Evolutionary conservation across 1,284 basidiomycete genomes (phyloP).

Genomic region (Sporisorium sorghi): DNA sequence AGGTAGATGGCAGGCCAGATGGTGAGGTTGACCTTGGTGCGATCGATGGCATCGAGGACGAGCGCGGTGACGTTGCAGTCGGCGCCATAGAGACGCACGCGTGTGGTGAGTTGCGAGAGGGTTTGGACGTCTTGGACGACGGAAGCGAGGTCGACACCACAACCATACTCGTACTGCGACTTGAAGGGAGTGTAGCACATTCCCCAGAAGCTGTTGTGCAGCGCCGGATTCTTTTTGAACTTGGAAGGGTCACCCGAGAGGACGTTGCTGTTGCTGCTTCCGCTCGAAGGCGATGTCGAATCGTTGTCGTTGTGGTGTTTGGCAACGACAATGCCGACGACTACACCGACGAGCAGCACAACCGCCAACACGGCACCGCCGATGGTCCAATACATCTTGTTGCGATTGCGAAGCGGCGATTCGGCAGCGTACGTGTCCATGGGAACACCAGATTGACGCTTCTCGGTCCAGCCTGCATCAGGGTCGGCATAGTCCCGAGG

Average conservation of each 20-base stretch:
- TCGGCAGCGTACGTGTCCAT: conserved; percentile 1
- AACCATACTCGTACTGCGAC: conserved; percentile 40
- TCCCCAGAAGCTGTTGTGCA: conserved; percentile 45
- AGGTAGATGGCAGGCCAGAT: conserved; percentile 47
- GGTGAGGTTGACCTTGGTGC: conserved; percentile 47
- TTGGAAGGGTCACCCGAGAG: conserved; percentile 42
- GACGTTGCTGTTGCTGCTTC: conserved; percentile 15
- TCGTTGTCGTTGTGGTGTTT: conserved; percentile 19
- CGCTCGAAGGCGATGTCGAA: conserved; percentile 10
- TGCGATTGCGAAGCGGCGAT: conserved; percentile 8
- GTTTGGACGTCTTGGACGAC: conserved; percentile 38
- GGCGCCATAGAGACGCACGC: conserved; percentile 40
- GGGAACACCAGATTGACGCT: conserved; percentile 29
- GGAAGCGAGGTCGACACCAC: conserved; percentile 34
- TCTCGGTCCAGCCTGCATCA: conserved; percentile 42
- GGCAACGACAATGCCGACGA: conserved; percentile 36
- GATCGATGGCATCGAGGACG: conserved; percentile 43
- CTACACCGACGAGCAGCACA: conserved; percentile 27
- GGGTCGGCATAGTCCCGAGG: conserved; percentile 34
- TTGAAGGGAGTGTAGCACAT: conserved; percentile 50
- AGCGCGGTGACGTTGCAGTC: conserved; percentile 51
- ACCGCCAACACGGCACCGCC: conserved; percentile 27
- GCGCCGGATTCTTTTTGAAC: conserved; percentile 29
- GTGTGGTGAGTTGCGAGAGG: conserved; percentile 37
- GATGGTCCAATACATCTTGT: conserved; percentile 33